phyloP scores from a whole-genome alignment of 1,139 yeast species.

The Protomyces lactucae-debilis region DNA sequence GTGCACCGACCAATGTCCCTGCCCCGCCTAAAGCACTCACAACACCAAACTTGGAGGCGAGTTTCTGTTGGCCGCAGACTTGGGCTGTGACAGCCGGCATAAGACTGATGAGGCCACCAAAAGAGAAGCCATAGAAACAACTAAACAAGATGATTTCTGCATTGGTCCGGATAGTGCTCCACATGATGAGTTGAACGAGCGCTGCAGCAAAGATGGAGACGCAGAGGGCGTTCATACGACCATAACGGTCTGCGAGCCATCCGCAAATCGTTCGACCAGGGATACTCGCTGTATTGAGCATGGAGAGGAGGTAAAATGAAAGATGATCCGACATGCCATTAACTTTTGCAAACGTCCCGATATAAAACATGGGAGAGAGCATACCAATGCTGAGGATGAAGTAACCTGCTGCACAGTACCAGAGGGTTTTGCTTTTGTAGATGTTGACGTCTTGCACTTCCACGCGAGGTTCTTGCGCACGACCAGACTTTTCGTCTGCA shows the following conservation, averaged over 20 bases:
- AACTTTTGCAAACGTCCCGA: conserved; percentile 37
- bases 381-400: conserved; percentile 40
- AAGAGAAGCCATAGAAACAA: conserved; percentile 52
- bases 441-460: conserved; percentile 33
- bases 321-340: conserved; percentile 32
- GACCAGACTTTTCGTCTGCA: conserved; percentile 36
- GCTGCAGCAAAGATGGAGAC: conserved; percentile 34
- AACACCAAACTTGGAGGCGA: conserved; percentile 25
- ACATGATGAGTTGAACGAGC: conserved; percentile 40
- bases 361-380: conserved; percentile 41
- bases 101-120: conserved; percentile 48
- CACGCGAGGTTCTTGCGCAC: conserved; percentile 29
- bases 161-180: conserved; percentile 54
- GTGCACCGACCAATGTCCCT: conserved; percentile 18
- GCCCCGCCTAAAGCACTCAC: conserved; percentile 26
- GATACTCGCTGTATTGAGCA: conserved; percentile 46
- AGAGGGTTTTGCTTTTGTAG: conserved; percentile 37
- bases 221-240: conserved; percentile 43
- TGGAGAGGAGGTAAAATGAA: conserved; percentile 40
- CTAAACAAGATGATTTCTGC: conserved; percentile 48
- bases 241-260: conserved; percentile 43
- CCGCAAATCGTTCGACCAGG: conserved; percentile 49
- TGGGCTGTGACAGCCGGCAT: conserved; percentile 50
- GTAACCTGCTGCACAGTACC: conserved; percentile 36
- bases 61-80: conserved; percentile 43